A percentile compares a stretch with the other conserved stretches of the same genome.
These are phyloP conservation scores for Tylopilus sp. DNA, from an alignment of 1,284 basidiomycete genomes.

Conservation along the genomic window DNA sequence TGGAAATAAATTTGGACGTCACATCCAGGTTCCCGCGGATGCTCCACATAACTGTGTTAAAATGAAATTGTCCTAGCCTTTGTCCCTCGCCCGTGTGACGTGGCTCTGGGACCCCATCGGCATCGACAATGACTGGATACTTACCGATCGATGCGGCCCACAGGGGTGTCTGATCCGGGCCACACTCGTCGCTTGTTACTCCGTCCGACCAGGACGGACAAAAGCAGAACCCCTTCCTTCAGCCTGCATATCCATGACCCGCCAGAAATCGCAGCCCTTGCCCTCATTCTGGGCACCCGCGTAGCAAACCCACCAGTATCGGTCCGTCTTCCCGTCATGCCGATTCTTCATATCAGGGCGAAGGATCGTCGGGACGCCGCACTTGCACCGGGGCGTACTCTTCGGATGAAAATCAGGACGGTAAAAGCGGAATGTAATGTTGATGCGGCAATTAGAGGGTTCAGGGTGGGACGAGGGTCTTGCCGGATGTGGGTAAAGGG, in stretches of 20 bases:
- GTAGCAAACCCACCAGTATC: conserved; percentile 88
- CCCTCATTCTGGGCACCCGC: conserved; percentile 79
- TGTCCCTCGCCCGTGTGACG: neutral
- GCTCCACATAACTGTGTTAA: neutral
- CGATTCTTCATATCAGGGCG: conserved; percentile 78
- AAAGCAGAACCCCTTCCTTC: conserved; percentile 66
- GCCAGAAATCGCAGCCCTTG: conserved; percentile 82
- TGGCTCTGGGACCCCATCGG: neutral
- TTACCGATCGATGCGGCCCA: conserved; percentile 31
- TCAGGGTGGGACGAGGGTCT: conserved; percentile 33
- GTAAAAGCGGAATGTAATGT: conserved; percentile 87
- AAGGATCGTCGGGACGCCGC: conserved; percentile 72
- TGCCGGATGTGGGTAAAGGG: conserved; percentile 49
- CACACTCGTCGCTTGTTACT: conserved; percentile 29
- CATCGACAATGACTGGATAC: neutral
- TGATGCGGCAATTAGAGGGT: conserved; percentile 73
- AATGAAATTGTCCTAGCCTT: neutral
- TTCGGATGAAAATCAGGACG: conserved; percentile 78
- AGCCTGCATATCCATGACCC: conserved; percentile 68
- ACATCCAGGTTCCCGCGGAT: neutral
- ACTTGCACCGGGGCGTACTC: conserved; percentile 71
- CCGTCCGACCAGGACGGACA: conserved; percentile 15
- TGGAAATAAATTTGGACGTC: neutral
- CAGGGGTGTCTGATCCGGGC: neutral
- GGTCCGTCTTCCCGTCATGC: conserved; percentile 44